These are phyloP conservation scores for Talaromyces sp. DNA, from an alignment of 2,329 filamentous ascomycete genomes.

Conservation along the genomic window DNA sequence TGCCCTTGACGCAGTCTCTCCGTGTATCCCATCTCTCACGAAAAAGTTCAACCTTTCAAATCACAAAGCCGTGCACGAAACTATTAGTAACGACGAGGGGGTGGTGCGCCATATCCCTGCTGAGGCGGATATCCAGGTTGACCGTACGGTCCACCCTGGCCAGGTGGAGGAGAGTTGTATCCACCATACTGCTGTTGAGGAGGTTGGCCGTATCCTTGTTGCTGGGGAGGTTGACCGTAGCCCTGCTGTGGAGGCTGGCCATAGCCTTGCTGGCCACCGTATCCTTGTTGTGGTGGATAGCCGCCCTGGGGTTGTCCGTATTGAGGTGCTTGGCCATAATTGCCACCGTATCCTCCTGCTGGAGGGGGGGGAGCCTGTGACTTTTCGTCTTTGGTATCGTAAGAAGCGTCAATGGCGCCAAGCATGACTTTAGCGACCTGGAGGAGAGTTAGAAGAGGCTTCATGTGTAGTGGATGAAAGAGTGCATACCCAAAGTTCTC, in stretches of 20 bases:
- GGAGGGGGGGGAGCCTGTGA: conserved; percentile 29
- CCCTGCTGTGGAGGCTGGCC: background rate
- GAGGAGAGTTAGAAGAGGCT: conserved; percentile 18
- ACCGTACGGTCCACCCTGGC: background rate
- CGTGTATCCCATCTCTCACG: background rate
- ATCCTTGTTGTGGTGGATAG: conserved; percentile 13
- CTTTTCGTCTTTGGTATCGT: conserved; percentile 64
- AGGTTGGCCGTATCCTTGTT: conserved; percentile 14
- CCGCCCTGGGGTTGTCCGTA: conserved; percentile 16
- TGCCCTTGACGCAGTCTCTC: background rate
- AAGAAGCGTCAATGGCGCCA: conserved; percentile 62
- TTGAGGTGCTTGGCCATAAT: conserved; percentile 12
- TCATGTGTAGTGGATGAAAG: background rate
- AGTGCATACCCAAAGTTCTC: conserved; percentile 56
- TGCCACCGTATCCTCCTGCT: conserved; percentile 33
- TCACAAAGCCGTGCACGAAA: background rate
- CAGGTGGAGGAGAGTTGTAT: conserved; percentile 10
- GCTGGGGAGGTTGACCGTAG: conserved; percentile 7
- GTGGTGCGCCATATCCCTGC: conserved; percentile 4
- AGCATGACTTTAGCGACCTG: conserved; percentile 63
- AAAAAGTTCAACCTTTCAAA: background rate
- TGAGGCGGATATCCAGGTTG: conserved; percentile 2
- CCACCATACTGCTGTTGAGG: conserved; percentile 16
- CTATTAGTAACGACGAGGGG: conserved; percentile 6
- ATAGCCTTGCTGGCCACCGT: conserved; percentile 9